Evolutionary conservation across 805 yeast species (phyloP), one percentile per base, ranked within the genome.

Genomic region (Cyberlindnera samutprakarnensis): DNA sequence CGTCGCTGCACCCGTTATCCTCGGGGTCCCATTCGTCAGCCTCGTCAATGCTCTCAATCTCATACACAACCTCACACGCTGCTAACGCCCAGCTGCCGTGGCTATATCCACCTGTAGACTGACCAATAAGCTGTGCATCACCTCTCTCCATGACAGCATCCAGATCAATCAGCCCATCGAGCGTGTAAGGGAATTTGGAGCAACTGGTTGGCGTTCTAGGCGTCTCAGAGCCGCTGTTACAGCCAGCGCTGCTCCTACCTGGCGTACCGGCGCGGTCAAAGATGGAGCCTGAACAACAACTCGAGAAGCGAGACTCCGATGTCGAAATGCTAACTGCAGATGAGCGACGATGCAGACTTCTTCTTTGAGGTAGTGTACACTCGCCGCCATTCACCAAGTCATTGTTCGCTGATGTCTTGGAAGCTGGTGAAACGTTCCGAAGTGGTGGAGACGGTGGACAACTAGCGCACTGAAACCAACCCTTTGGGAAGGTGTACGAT

Each of bases 71-170:
- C n/a, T n/a, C n/a, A n/a, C n/a, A n/a, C n/a, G n/a, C n/a, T n/a
- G n/a, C n/a, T n/a, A n/a, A n/a, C n/a, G 44, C 25, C 20, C 24
- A 3, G 38, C 26, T 14, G 34, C 42, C 17, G 33, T 34, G 25
- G 42, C 42, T 11, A 47, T 23, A 18, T 46, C 47, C 9, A 25
- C 17, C 15, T 16, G 4, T 13, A 15, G 16, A 8, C 12, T 7
- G 7, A 7, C 12, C 21, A 19, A 19, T 8, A 19, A 7, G 10
- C 21, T 19, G 7, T 8, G 7, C 21, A 19, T 19, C 10, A 19
- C 21, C 7, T 10, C 21, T 7, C 10, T 7, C 7, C 10, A 19
- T 10, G 10, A 8, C 10, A 19, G 7, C 10, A 19, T 10, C 21
- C 21, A 8, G 7, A 19, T 10, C 21, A 19, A n/a, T n/a, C n/a